Base-by-base conservation (phyloP, 257 asterid species). In the Nicotiana tomentosiformis region DNA sequence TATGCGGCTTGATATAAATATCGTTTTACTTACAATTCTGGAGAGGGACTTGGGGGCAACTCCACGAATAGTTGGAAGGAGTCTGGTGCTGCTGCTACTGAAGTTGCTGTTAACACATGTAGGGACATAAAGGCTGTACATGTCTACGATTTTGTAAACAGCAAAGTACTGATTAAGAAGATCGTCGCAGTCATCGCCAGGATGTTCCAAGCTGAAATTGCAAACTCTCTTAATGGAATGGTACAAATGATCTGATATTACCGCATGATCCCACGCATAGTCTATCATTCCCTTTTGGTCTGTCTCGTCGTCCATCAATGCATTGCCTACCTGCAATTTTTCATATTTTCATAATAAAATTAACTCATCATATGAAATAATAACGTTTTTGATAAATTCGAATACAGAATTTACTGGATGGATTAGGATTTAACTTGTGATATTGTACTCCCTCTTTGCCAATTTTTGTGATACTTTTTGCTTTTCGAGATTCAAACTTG, bases 201-300 rank as follows among this genome's bases (percentile, higher is more conserved):
- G 17, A 64, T 86, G 68, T 10, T 69, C 62, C 0, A 1, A 17
- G 82, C 90, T 93, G 77, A 95, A 95, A 67, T 95, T 82, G 89
- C 99, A 95, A 5, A 55, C 65, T 10, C 10, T 80, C 43, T 91
- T 92, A 29, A 93, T 85, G 12, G 90, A 86, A 0, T 72, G 12
- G 82, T 91, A 91, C 81, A 95, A n/a, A 20, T 32, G 15, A 77
- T 96, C 97, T 1, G 99, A 96, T 77, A 96, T 96, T 17, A 96
- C 98, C 0, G 99, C 98, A 67, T 96, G 99, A 80, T 90, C 90
- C 94, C 97, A 96, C 43, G 99, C 99, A 69, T 92, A 94, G 11
- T 96, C 97, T n/a, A 96, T 88, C 91, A 94, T 81, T 26, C 98
- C 99, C 15, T 35, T 91, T 16, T 92, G 93, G 83, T 94, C 99